Conservation (phyloP, 2,329 filamentous ascomycete species). For the Eutypa lata region DNA sequence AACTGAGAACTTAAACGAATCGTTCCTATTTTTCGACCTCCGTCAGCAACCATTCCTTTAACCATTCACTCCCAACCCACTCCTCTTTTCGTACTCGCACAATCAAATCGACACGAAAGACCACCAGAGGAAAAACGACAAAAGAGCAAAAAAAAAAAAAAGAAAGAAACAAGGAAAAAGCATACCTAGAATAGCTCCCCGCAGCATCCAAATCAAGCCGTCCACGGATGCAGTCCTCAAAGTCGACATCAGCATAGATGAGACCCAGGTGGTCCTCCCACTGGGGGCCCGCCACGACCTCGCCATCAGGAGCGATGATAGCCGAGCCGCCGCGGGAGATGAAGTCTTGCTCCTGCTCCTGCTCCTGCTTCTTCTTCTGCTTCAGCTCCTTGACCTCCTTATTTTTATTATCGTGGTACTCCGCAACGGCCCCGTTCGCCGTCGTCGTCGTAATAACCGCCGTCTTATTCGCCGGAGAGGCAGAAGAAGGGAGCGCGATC, state of each 20-base stretch:
- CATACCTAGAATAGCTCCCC: slow-evolving; percentile 79
- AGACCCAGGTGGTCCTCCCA: slow-evolving; percentile 76
- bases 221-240: slow-evolving; percentile 83
- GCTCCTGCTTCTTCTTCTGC: slow-evolving; percentile 1
- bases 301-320: slow-evolving; percentile 75
- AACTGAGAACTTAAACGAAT: slow-evolving; percentile 60
- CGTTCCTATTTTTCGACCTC: slow-evolving; percentile 41
- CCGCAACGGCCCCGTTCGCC: slow-evolving; percentile 40
- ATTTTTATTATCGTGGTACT: slow-evolving; percentile 49
- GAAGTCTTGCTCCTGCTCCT: slow-evolving; percentile 36
- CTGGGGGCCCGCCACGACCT: slow-evolving; percentile 75
- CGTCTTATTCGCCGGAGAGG: too few species aligned
- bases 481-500: slow-evolving; percentile 39
- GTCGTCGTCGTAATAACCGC: too few species aligned
- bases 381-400: slow-evolving; percentile 6
- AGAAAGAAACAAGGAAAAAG: not conserved
- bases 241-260: slow-evolving; percentile 71
- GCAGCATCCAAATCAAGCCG: slow-evolving; percentile 79
- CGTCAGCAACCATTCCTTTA: slow-evolving; percentile 1
- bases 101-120: too few species aligned
- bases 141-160: not conserved
- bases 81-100: too few species aligned
- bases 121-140: too few species aligned
- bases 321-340: slow-evolving; percentile 75
- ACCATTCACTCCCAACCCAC: too few species aligned